Base-by-base conservation (phyloP, 441 rosid genomes). In the Syzygium malaccense region DNA sequence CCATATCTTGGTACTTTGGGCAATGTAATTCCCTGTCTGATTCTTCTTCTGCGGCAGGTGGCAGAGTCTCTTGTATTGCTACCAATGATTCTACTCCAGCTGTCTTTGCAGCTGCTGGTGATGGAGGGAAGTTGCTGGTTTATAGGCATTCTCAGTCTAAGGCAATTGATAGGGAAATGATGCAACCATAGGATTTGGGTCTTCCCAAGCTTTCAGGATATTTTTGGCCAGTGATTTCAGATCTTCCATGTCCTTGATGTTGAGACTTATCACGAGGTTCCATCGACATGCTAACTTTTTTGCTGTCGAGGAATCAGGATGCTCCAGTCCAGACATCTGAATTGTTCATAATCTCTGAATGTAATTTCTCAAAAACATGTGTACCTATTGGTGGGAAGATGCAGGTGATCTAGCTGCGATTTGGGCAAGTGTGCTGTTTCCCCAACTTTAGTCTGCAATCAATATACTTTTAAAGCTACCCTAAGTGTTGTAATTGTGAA, bases 61-160 rank as follows among this genome's bases (percentile, higher is more conserved):
- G 94, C 75, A 87, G 92, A 75, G 93, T 94, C 90, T 91, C 96
- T 37, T 94, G 99, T 91, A 94, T 97, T 62, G 95, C 95, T 19
- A 92, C 95, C 6, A 97, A 95, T 88, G 94, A 93, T 88, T 93
- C 95, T 71, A 92, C 78, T 33, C 87, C 94, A 25, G 92, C 94
- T 83, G 89, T 92, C 37, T 55, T 96, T 57, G 96, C 95, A 25
- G 90, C 94, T 64, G 95, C 93, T 75, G 95, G 93, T 85, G 92
- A 91, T 79, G 95, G 91, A 51, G 98, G 98, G 87, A 95, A 95
- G 91, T 89, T 96, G 87, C 89, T 95, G 88, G 92, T 97, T 33
- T 97, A 93, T 93, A 91, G 88, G 66, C 92, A 87, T 79, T 68
- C 88, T 68, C 80, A 58, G 56, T 85, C 19, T 2, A 85, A 86